These are phyloP conservation scores for Venturia pyrina DNA, from an alignment of 2,329 filamentous ascomycete genomes.

Conservation along the genomic window DNA sequence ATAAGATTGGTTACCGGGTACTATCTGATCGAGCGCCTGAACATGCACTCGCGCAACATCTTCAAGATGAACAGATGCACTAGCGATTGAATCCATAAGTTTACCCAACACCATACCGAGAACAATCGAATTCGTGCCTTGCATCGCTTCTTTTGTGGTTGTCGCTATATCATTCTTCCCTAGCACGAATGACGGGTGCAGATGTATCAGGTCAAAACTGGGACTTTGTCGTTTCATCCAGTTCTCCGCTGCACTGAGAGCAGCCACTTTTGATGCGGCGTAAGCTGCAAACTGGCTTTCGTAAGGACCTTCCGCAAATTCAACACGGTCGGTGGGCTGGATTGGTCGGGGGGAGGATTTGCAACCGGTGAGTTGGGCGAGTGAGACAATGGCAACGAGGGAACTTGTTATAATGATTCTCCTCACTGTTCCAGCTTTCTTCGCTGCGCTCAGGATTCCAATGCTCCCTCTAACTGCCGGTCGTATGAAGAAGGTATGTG, in stretches of 20 bases:
- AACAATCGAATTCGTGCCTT: constrained; percentile 19
- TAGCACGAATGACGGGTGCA: constrained; percentile 21
- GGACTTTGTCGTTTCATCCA: constrained; percentile 19
- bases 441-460: constrained; percentile 29
- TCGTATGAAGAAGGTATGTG: constrained; percentile 14
- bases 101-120: constrained; percentile 16
- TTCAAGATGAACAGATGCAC: constrained; percentile 19
- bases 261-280: constrained; percentile 19
- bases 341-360: neutral
- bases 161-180: constrained; percentile 22
- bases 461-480: constrained; percentile 27
- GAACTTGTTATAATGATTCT: constrained; percentile 30
- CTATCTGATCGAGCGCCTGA: constrained; percentile 16
- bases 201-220: constrained; percentile 22
- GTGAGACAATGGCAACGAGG: constrained; percentile 16
- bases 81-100: constrained; percentile 8
- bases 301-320: constrained; percentile 16
- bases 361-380: constrained; percentile 2
- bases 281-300: constrained; percentile 17
- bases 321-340: constrained; percentile 7
- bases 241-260: constrained; percentile 17
- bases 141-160: constrained; percentile 14
- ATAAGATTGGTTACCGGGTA: neutral
- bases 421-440: constrained; percentile 24
- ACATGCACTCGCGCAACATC: constrained; percentile 25